Evolutionary conservation across 164 flowering plant species (phyloP), one percentile per base, ranked within the genome.

Genomic region (Tetrastigma voinierianum): DNA sequence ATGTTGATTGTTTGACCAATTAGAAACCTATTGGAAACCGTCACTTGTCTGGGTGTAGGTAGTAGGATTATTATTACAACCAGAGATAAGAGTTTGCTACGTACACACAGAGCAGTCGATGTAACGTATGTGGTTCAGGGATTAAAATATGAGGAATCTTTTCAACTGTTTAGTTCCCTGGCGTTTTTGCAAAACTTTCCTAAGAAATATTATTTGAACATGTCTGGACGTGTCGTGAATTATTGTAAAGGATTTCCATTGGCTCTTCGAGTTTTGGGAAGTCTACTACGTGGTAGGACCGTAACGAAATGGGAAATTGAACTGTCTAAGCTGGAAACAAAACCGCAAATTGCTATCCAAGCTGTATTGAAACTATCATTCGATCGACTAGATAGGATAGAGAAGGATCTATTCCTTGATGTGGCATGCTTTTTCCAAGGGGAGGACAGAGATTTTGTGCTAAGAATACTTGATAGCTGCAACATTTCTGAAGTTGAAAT

Each of bases 391-490:
- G 3, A n/a, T n/a, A n/a, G n/a, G n/a, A n/a, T n/a, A n/a, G n/a
- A n/a, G n/a, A n/a, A n/a, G n/a, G n/a, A n/a, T n/a, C n/a, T 24
- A 21, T 62, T 69, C 19, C 63, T 69, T 1, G 61, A 62, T 23
- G 48, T 25, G 25, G 73, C 66, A 16, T 47, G 74, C 12, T 59
- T 71, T 14, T 51, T 71, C 17, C 18, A 9, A 21, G 70, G 66
- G 51, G 8, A 7, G 46, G 24, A 46, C 11, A 44, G 12, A 19
- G 19, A 52, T 1, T 24, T 4, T n/a, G n/a, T 15, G 20, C 32
- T 1, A n/a, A n/a, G n/a, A n/a, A n/a, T n/a, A n/a, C n/a, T n/a
- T n/a, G n/a, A n/a, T n/a, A n/a, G n/a, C n/a, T n/a, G n/a, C n/a
- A n/a, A 52, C 6, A 19, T 51, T 19, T 40, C 18, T 40, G 15